phyloP scores from a whole-genome alignment of 192 early-diverging fungal genomes.

The Backusella parvicylindrica region DNA sequence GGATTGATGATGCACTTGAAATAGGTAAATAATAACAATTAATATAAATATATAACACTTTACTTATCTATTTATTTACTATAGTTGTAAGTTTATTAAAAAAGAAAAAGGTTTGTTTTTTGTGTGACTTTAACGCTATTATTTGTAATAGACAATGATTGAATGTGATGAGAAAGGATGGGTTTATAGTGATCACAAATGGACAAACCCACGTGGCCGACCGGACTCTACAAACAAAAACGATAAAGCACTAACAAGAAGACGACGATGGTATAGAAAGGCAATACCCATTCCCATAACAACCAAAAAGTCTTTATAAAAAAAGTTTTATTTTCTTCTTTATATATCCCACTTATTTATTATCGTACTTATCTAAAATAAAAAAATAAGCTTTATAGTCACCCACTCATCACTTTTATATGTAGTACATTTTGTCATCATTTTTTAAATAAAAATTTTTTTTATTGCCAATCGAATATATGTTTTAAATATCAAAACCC shows the following conservation, averaged over 20 bases:
- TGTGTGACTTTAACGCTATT: neutral
- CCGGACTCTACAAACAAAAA: neutral
- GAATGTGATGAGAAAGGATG: conserved; percentile 38
- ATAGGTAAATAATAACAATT: conserved; percentile 17
- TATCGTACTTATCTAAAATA: neutral
- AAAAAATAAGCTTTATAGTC: neutral
- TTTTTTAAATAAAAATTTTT: too few species aligned
- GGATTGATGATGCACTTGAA: conserved; percentile 30
- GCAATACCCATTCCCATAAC: conserved; percentile 4
- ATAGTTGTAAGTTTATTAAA: conserved; percentile 12
- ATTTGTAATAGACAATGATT: conserved; percentile 14
- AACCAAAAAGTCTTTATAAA: neutral
- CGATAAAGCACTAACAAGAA: conserved; percentile 13
- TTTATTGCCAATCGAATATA: too few species aligned
- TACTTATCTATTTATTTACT: neutral
- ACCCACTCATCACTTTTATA: too few species aligned
- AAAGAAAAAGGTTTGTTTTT: neutral
- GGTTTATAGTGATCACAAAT: conserved; percentile 37
- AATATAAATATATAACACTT: neutral
- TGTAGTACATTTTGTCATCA: too few species aligned
- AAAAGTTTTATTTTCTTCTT: neutral
- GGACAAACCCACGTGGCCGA: conserved; percentile 23
- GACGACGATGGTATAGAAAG: conserved; percentile 19
- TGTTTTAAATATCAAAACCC: too few species aligned
- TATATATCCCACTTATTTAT: neutral